phyloP scores from a whole-genome alignment of 768 basidiomycete genomes.

The Termitomyces sp. region DNA sequence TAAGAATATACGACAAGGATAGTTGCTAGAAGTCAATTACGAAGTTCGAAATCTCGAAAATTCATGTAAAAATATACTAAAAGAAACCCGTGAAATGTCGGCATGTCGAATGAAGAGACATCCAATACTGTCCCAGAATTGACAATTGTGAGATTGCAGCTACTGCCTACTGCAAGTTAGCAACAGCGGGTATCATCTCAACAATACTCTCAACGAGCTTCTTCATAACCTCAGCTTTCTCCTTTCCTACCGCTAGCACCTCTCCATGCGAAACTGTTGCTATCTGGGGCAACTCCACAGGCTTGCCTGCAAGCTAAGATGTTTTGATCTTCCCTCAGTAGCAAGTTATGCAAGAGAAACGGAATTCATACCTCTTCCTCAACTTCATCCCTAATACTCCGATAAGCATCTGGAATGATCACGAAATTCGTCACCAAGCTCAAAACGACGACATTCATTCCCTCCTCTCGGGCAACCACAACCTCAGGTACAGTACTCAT shows the following conservation, averaged over 20 bases:
- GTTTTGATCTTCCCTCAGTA: not conserved
- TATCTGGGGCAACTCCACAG: slow-evolving; percentile 32
- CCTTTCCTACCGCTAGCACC: slow-evolving; percentile 59
- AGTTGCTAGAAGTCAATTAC: not conserved
- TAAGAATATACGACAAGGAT: not conserved
- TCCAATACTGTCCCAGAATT: too few species aligned
- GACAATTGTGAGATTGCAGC: not conserved
- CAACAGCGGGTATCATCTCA: slow-evolving; percentile 20
- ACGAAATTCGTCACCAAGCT: slow-evolving; percentile 87
- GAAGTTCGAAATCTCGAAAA: not conserved
- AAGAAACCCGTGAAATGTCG: too few species aligned
- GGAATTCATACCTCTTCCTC: slow-evolving; percentile 59
- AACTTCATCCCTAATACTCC: slow-evolving; percentile 70
- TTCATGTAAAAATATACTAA: too few species aligned
- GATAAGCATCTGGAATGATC: slow-evolving; percentile 61
- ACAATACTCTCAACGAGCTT: slow-evolving; percentile 64
- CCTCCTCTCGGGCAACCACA: slow-evolving; percentile 71
- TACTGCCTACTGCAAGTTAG: slow-evolving; percentile 3
- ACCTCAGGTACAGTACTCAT: slow-evolving; percentile 95
- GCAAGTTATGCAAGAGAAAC: slow-evolving; percentile 13
- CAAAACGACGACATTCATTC: slow-evolving; percentile 69
- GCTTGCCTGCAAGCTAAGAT: slow-evolving; percentile 56
- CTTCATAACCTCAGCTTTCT: slow-evolving; percentile 71
- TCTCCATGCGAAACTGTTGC: slow-evolving; percentile 73
- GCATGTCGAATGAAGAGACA: too few species aligned